phyloP scores from a whole-genome alignment of 1,284 basidiomycete genomes.

The Trametes polyzona region DNA sequence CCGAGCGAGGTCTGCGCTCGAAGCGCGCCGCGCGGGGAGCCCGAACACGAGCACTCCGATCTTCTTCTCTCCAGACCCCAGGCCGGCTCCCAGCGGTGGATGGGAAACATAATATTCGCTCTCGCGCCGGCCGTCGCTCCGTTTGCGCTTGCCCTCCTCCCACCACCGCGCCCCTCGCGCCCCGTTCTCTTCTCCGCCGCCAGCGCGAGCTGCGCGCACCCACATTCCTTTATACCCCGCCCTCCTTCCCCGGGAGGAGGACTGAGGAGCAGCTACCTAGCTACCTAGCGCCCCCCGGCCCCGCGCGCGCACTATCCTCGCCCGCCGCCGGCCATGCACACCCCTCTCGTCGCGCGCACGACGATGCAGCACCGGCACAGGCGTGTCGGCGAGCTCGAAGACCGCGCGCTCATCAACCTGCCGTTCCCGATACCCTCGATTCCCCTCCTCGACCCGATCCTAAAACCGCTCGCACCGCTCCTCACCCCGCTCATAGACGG shows the following conservation, averaged over 20 bases:
- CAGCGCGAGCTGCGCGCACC: conserved; percentile 20
- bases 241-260: conserved; percentile 13
- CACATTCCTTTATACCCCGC: conserved; percentile 25
- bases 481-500: conserved; percentile 35
- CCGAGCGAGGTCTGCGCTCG: not conserved
- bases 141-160: conserved; percentile 16
- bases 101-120: not conserved
- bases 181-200: conserved; percentile 9
- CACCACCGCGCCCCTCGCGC: conserved; percentile 8
- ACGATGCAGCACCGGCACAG: conserved; percentile 22
- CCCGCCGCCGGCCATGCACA: conserved; percentile 18
- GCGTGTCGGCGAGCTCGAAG: conserved; percentile 31
- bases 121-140: not conserved
- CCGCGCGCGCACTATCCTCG: not conserved
- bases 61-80: too few relatives aligned
- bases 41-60: too few relatives aligned
- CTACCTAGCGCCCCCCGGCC: not conserved
- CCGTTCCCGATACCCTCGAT: conserved; percentile 46
- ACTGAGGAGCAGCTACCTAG: too few relatives aligned
- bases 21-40: not conserved
- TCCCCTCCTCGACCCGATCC: conserved; percentile 45
- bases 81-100: not conserved
- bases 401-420: conserved; percentile 45
- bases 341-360: conserved; percentile 8
- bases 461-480: conserved; percentile 35